phyloP scores from a whole-genome alignment of 139 green algal genomes.

The Pycnococcus provasolii region DNA sequence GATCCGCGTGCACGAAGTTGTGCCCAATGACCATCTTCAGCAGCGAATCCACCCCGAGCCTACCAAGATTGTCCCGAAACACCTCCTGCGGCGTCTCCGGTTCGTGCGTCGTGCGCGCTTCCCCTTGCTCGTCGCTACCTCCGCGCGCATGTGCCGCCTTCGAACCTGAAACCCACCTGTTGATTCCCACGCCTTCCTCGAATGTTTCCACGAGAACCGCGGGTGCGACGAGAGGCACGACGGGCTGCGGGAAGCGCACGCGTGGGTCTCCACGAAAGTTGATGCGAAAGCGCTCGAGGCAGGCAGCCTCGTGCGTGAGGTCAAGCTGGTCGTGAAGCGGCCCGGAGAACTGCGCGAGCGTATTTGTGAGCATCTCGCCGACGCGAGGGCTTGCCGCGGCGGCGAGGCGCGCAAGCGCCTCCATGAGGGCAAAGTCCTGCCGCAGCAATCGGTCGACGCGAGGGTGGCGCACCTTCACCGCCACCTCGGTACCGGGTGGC shows the following conservation, averaged over 20 bases:
- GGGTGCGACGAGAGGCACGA: slow-evolving; percentile 73
- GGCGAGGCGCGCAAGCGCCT: slow-evolving; percentile 40
- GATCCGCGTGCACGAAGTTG: slow-evolving; percentile 93
- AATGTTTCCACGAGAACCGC: slow-evolving; percentile 88
- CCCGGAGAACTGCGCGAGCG: slow-evolving; percentile 73
- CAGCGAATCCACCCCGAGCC: slow-evolving; percentile 37
- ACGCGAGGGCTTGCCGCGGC: slow-evolving; percentile 40
- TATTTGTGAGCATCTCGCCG: slow-evolving; percentile 72
- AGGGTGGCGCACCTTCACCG: slow-evolving; percentile 84
- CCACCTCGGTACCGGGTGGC: slow-evolving; percentile 44
- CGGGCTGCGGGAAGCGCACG: slow-evolving; percentile 71
- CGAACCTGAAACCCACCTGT: slow-evolving; percentile 51
- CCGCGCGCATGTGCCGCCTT: slow-evolving; percentile 49
- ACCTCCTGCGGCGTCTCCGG: not conserved
- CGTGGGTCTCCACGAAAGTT: slow-evolving; percentile 74
- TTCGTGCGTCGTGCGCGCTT: no score
- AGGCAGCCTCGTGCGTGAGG: slow-evolving; percentile 68
- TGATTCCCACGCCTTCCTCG: slow-evolving; percentile 66
- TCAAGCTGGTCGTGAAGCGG: slow-evolving; percentile 83
- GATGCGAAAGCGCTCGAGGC: slow-evolving; percentile 84
- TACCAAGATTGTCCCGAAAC: slow-evolving; percentile 20
- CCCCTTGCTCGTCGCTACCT: not conserved
- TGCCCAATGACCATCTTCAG: slow-evolving; percentile 66
- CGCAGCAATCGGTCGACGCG: slow-evolving; percentile 61
- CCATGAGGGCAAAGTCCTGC: slow-evolving; percentile 80